phyloP scores from a whole-genome alignment of 2,329 filamentous ascomycete species.

The Nemania bipapillata region DNA sequence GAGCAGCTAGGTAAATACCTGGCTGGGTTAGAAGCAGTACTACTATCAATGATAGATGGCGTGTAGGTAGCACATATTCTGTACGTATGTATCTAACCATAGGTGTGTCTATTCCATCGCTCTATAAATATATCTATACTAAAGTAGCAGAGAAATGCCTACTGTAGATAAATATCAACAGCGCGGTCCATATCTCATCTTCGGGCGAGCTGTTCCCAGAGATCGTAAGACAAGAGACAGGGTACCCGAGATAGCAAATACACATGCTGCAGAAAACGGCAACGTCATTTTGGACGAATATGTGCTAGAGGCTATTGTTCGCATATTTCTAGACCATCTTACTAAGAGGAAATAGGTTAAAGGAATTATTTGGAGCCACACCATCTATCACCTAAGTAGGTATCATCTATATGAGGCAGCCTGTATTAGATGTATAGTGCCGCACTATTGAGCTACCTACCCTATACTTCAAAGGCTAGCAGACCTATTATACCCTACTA shows the following conservation, averaged over 20 bases:
- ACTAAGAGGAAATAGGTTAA: slow-evolving; percentile 24
- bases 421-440: not conserved
- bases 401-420: not conserved
- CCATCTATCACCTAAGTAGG: slow-evolving; percentile 6
- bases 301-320: slow-evolving; percentile 3
- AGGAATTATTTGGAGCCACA: not conserved
- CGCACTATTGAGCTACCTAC: not conserved
- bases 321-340: slow-evolving; percentile 8
- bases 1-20: not conserved
- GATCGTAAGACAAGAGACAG: not conserved
- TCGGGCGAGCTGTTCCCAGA: slow-evolving; percentile 1
- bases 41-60: not conserved
- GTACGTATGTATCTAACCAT: no score
- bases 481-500: not conserved
- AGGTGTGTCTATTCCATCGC: no score
- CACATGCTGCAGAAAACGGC: not conserved
- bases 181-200: not conserved
- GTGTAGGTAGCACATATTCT: no score
- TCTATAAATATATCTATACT: no score
- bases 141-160: not conserved
- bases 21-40: not conserved
- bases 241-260: not conserved
- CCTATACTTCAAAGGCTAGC: not conserved
- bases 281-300: slow-evolving; percentile 22
- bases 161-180: not conserved